phyloP scores from a whole-genome alignment of 371 early-diverging fungal species.

The Mucor mucedo region DNA sequence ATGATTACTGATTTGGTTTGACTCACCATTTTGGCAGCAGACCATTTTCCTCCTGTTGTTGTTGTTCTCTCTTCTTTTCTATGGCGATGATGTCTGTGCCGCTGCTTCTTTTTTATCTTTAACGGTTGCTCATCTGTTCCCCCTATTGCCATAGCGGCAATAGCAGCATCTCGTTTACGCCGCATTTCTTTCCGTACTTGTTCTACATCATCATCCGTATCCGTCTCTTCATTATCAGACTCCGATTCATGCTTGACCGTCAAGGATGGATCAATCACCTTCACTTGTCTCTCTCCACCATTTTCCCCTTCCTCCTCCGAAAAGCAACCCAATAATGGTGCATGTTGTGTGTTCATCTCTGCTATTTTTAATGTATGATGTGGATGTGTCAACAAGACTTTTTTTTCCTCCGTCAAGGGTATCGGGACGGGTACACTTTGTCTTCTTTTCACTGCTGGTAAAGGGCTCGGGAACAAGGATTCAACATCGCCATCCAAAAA shows the following conservation, averaged over 20 bases:
- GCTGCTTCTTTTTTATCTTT: background rate
- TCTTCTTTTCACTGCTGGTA: conserved; percentile 55
- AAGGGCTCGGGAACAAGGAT: conserved; percentile 72
- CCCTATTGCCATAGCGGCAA: background rate
- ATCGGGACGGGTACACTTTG: conserved; percentile 8
- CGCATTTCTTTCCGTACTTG: conserved; percentile 27
- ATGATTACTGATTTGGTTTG: background rate
- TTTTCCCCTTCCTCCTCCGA: background rate
- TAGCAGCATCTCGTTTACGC: background rate
- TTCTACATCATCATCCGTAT: conserved; percentile 28
- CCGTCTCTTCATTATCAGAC: background rate
- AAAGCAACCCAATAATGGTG: conserved; percentile 5
- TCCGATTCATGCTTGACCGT: conserved; percentile 8
- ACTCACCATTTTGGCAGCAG: background rate
- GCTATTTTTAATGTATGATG: conserved; percentile 41
- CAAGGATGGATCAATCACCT: conserved; percentile 1
- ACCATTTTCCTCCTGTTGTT: background rate
- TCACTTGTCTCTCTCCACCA: background rate
- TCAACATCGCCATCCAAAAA: conserved; percentile 80
- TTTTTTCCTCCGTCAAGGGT: background rate
- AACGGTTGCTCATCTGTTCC: background rate
- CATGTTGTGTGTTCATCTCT: conserved; percentile 6
- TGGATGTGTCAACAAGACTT: conserved; percentile 24
- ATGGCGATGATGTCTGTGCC: background rate
- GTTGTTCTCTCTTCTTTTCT: background rate